Base-by-base conservation (phyloP, 495 filamentous ascomycete species). In the Trichoderma parareesei region DNA sequence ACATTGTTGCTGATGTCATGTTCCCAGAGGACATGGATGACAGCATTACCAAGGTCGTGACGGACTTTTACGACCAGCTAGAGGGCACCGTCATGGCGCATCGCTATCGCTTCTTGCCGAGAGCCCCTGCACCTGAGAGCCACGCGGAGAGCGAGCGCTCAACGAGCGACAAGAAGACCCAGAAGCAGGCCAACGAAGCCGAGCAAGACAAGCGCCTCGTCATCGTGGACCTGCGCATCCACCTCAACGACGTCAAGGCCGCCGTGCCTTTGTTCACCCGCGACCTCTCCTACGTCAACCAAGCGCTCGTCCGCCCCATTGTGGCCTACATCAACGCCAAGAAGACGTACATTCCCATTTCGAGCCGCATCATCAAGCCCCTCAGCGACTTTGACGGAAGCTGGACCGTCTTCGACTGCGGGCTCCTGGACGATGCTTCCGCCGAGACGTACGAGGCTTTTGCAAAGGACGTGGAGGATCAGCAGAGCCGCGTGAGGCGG, bases 241-340 rank as follows among this genome's bases (percentile, higher is more conserved):
- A 96, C 72, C 84, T 98, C 60, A 97, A 96, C 73, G 90, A 96
- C 69, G 91, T 96, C 37, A 87, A 89, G 65, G 94, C 94, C 46
- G 86, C 88, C 0, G 92, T 98, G 1, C 94, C 94, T 0, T 84
- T 98, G 63, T 97, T 97, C 75, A 94, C 89, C 35, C 78, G 73
- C 3, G 89, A 97, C 73, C 81, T 98, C 14, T 94, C 91, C 41
- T 98, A 98, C 75, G 90, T 96, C 67, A 98, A 97, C 74, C 93
- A 93, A 71, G 94, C 94, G 3, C 85, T 98, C 7, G 88, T 98
- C 48, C 85, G 94, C 37, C 94, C 94, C 16, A 98, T 98, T 64
- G 94, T 98, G n/a, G 95, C 94, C 1, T 98, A 97, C 71, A 97
- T 98, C 76, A 98, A 98, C 74, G 90, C 90, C 40, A 86, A 89